A percentile compares a stretch with the other conserved stretches of the same genome.
phyloP scores from a whole-genome alignment of 2,329 filamentous ascomycete species.

The Colletotrichum spaethianum region DNA sequence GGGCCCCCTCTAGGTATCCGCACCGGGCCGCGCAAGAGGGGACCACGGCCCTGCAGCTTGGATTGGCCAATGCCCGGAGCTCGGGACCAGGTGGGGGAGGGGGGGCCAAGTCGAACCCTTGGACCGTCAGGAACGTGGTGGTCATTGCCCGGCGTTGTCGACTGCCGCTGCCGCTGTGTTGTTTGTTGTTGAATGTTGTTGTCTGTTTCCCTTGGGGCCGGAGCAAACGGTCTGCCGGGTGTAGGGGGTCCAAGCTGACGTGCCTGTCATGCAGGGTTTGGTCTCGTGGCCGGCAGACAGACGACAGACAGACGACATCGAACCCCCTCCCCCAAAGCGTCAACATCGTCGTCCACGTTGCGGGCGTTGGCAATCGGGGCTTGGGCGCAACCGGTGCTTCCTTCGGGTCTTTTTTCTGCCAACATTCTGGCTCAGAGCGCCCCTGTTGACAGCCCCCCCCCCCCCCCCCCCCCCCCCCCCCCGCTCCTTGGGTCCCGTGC shows the following conservation, averaged over 20 bases:
- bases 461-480: too few relatives aligned
- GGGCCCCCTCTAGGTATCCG: conserved; percentile 27
- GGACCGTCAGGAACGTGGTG: neutral
- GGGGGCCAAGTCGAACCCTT: conserved; percentile 3
- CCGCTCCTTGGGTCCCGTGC: conserved; percentile 29
- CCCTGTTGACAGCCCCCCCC: neutral
- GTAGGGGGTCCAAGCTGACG: conserved; percentile 15
- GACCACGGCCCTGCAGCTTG: neutral
- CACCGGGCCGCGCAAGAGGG: conserved; percentile 31
- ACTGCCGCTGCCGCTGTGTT: too few relatives aligned
- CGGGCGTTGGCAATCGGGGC: neutral
- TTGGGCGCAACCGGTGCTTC: neutral
- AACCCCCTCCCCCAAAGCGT: too few relatives aligned
- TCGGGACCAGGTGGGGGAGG: conserved; percentile 18
- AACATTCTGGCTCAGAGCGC: conserved; percentile 2
- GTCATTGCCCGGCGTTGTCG: neutral
- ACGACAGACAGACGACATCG: neutral
- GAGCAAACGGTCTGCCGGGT: neutral
- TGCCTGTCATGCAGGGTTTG: neutral
- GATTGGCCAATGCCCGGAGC: conserved; percentile 32
- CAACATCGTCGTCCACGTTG: neutral
- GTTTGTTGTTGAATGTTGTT: neutral
- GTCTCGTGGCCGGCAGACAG: neutral
- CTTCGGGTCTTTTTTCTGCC: neutral
- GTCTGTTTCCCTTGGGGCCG: neutral